These are phyloP conservation scores for Agaricus bisporus DNA, from an alignment of 768 basidiomycete species.

Conservation along the genomic window DNA sequence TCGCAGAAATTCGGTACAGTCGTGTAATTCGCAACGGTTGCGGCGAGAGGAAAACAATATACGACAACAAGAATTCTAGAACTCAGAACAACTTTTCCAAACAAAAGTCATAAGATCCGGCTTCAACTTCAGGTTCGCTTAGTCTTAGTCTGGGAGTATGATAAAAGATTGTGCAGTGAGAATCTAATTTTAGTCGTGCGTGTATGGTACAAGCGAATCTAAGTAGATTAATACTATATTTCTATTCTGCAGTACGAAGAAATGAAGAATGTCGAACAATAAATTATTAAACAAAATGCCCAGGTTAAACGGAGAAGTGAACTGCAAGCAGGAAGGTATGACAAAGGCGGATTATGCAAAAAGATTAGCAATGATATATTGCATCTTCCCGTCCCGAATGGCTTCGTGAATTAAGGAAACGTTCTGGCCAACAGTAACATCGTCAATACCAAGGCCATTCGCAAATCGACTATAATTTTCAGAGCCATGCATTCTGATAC, in stretches of 20 bases:
- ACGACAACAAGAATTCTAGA: too few species aligned
- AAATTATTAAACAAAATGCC: background rate
- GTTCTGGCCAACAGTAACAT: conserved; percentile 64
- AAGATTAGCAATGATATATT: conserved; percentile 34
- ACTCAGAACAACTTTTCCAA: too few species aligned
- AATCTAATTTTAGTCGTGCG: background rate
- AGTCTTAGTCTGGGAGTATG: too few species aligned
- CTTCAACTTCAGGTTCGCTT: too few species aligned
- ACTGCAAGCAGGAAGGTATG: background rate
- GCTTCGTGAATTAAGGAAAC: conserved; percentile 74
- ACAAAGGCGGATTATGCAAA: conserved; percentile 22
- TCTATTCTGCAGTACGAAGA: too few species aligned
- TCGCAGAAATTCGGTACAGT: too few species aligned
- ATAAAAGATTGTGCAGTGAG: background rate
- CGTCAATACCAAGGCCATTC: conserved; percentile 61
- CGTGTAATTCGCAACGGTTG: too few species aligned
- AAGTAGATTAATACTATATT: too few species aligned
- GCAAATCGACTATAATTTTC: conserved; percentile 62
- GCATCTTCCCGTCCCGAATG: conserved; percentile 48
- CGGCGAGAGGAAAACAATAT: too few species aligned
- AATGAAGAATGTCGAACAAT: background rate
- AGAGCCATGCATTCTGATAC: conserved; percentile 75
- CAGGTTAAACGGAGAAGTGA: background rate
- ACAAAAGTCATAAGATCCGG: too few species aligned
- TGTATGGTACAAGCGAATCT: background rate